Conservation (phyloP, 2,329 filamentous ascomycete species). For the Cytospora piceae region DNA sequence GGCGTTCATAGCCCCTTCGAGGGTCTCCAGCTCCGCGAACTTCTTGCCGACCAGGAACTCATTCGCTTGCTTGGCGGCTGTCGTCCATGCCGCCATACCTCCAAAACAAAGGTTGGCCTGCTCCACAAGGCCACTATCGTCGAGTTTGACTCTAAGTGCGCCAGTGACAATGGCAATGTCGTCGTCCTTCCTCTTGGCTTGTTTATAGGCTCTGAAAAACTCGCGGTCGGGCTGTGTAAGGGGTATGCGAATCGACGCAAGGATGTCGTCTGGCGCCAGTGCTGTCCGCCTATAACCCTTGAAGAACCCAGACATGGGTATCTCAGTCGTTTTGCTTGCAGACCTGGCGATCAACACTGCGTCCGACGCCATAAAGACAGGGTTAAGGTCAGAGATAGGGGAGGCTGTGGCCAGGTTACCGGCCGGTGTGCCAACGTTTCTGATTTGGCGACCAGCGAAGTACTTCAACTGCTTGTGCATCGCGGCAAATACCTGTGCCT, state of each 20-base stretch:
- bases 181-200: conserved; percentile 95
- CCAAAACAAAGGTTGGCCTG: conserved; percentile 85
- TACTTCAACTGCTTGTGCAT: conserved; percentile 93
- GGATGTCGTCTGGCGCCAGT: conserved; percentile 78
- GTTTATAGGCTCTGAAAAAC: conserved; percentile 89
- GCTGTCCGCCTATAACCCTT: conserved; percentile 87
- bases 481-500: conserved; percentile 81
- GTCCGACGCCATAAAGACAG: conserved; percentile 86
- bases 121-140: conserved; percentile 70
- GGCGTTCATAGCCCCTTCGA: conserved; percentile 88
- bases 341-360: conserved; percentile 82
- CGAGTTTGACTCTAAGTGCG: conserved; percentile 75
- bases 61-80: conserved; percentile 80
- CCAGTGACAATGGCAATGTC: conserved; percentile 97
- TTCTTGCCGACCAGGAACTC: conserved; percentile 76
- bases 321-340: conserved; percentile 71
- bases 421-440: conserved; percentile 95
- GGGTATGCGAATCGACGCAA: conserved; percentile 86
- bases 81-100: conserved; percentile 90
- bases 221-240: conserved; percentile 75
- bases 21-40: conserved; percentile 77
- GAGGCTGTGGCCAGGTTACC: conserved; percentile 94
- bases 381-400: conserved; percentile 95
- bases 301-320: conserved; percentile 94
- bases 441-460: conserved; percentile 92